Evolutionary conservation across 2,329 filamentous ascomycete species (phyloP).

Genomic region (Pseudocercospora ulei): DNA sequence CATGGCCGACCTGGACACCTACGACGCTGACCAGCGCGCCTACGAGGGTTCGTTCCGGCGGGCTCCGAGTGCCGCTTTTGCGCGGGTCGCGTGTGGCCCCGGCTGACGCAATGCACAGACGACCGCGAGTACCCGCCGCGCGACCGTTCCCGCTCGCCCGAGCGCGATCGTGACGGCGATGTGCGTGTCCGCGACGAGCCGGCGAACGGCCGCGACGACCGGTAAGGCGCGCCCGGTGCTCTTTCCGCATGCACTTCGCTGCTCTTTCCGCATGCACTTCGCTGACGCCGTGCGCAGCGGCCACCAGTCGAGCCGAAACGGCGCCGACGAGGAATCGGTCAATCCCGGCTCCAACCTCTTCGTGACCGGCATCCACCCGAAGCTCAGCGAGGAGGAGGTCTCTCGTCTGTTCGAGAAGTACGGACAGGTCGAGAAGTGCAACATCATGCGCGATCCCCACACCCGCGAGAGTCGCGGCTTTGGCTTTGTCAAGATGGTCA

Average conservation of each 20-base stretch:
- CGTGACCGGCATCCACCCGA: slow-evolving; percentile 94
- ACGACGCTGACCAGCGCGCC: slow-evolving; percentile 55
- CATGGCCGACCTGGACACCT: slow-evolving; percentile 49
- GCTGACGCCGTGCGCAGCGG: slow-evolving; percentile 4
- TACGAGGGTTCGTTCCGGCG: slow-evolving; percentile 52
- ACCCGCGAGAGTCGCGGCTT: slow-evolving; percentile 98
- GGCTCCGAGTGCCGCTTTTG: too few relatives aligned
- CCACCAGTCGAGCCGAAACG: slow-evolving; percentile 12
- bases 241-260: not conserved
- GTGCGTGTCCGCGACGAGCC: slow-evolving; percentile 51
- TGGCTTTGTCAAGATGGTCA: slow-evolving; percentile 98
- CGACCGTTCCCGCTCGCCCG: slow-evolving; percentile 57
- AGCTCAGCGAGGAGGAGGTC: slow-evolving; percentile 79
- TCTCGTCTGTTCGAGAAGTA: slow-evolving; percentile 97
- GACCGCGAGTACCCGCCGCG: slow-evolving; percentile 52
- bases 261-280: not conserved
- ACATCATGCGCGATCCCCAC: slow-evolving; percentile 98
- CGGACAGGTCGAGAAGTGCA: slow-evolving; percentile 96
- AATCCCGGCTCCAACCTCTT: slow-evolving; percentile 98
- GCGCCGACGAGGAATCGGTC: slow-evolving; percentile 58
- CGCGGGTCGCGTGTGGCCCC: too few relatives aligned
- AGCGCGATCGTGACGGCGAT: slow-evolving; percentile 43
- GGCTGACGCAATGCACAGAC: too few relatives aligned
- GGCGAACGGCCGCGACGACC: slow-evolving; percentile 50
- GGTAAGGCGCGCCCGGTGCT: slow-evolving; percentile 36